Percentiles rank a stretch among this genome's conserved stretches.
Conservation (phyloP, 345 rosid species). For the Microcos paniculata region DNA sequence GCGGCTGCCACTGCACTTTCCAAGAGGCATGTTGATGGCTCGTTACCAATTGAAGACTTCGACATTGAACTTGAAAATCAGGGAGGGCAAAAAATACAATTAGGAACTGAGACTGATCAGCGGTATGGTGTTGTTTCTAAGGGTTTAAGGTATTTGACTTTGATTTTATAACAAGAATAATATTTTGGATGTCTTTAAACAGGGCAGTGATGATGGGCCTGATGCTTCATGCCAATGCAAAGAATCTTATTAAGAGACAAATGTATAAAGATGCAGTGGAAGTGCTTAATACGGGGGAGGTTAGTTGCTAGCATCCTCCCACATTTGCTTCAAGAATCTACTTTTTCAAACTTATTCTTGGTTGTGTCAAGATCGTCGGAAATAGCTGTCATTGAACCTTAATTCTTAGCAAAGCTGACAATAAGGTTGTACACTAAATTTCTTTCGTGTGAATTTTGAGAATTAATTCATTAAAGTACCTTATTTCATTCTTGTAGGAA, state of each 20-base stretch:
- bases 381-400: not conserved
- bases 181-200: constrained; percentile 20
- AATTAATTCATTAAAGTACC: constrained; percentile 5
- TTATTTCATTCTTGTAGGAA: constrained; percentile 49
- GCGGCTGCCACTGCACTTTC: constrained; percentile 77
- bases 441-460: not conserved
- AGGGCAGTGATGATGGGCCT: constrained; percentile 95
- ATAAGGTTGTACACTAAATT: not conserved
- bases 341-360: not conserved
- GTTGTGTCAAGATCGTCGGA: not conserved
- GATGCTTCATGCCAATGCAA: constrained; percentile 84
- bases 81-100: constrained; percentile 58
- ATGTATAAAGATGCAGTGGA: constrained; percentile 79
- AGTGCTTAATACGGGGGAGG: constrained; percentile 95
- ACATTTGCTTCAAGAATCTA: not conserved
- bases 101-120: constrained; percentile 81
- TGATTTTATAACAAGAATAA: not conserved
- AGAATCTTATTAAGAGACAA: constrained; percentile 53
- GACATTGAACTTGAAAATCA: constrained; percentile 88
- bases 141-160: not conserved
- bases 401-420: not conserved
- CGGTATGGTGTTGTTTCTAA: constrained; percentile 41
- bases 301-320: constrained; percentile 25
- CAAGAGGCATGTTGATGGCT: constrained; percentile 75
- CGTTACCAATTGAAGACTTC: constrained; percentile 68